Conservation (phyloP, 306 rosid species). For the Arachis hypogaea region DNA sequence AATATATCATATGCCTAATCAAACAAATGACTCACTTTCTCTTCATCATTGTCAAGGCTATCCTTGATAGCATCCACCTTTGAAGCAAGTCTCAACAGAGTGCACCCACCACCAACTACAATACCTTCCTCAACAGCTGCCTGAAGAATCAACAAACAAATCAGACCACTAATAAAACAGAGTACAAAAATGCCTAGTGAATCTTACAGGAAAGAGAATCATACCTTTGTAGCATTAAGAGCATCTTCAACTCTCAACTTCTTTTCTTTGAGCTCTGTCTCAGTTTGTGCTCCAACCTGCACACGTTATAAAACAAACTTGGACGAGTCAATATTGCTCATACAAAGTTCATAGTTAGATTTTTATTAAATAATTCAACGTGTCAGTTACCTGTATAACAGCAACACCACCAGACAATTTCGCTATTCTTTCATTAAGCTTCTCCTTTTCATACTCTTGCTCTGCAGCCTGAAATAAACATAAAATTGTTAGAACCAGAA, state of each 20-base stretch:
- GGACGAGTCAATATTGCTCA: background rate
- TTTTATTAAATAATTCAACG: background rate
- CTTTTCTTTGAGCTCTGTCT: constrained; percentile 98
- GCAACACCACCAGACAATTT: constrained; percentile 99
- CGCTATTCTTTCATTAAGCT: constrained; percentile 91
- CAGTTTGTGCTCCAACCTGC: constrained; percentile 99
- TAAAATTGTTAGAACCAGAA: background rate
- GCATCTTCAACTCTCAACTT: constrained; percentile 98
- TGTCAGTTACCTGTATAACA: constrained; percentile 75
- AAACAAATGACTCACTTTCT: constrained; percentile 59
- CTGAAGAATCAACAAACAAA: constrained; percentile 46
- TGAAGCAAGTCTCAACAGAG: constrained; percentile 88
- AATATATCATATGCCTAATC: background rate
- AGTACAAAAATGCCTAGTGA: background rate
- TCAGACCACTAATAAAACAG: constrained; percentile 11
- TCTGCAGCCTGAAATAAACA: constrained; percentile 69
- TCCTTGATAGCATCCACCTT: constrained; percentile 91
- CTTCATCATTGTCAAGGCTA: constrained; percentile 84
- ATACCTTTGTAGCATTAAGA: constrained; percentile 97
- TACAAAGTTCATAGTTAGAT: background rate
- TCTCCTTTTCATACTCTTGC: constrained; percentile 93
- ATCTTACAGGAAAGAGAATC: background rate
- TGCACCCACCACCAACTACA: constrained; percentile 99
- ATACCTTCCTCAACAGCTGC: constrained; percentile 99
- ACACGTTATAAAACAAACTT: background rate